phyloP scores from a whole-genome alignment of 805 yeast genomes.

The Candida ortonii region DNA sequence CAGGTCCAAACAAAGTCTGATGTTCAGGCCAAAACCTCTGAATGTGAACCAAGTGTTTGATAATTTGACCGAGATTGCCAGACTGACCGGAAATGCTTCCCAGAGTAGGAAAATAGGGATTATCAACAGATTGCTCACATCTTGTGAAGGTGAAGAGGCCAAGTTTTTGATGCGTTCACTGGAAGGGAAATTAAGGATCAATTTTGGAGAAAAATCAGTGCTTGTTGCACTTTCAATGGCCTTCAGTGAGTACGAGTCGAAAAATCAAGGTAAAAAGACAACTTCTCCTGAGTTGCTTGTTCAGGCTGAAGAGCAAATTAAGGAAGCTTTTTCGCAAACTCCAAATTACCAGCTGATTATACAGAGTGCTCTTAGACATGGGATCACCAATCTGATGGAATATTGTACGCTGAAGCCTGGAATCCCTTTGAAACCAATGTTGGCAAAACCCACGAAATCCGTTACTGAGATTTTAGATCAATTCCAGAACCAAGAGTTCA shows the following conservation, averaged over 20 bases:
- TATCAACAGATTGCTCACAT: constrained; percentile 80
- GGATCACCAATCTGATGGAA: constrained; percentile 61
- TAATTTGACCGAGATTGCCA: constrained; percentile 73
- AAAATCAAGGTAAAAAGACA: constrained; percentile 26
- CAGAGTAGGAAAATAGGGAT: constrained; percentile 74
- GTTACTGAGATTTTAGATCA: constrained; percentile 89
- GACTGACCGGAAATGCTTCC: constrained; percentile 73
- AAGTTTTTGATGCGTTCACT: constrained; percentile 85
- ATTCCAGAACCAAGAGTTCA: constrained; percentile 79
- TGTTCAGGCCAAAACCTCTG: constrained; percentile 87
- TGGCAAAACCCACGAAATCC: constrained; percentile 95
- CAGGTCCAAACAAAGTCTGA: constrained; percentile 80
- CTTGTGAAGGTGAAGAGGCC: constrained; percentile 84
- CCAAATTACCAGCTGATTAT: constrained; percentile 88
- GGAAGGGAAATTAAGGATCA: constrained; percentile 91
- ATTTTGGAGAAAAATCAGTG: constrained; percentile 91
- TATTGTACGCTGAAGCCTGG: constrained; percentile 83
- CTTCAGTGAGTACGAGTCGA: constrained; percentile 57
- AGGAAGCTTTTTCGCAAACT: constrained; percentile 83
- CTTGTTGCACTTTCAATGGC: constrained; percentile 83
- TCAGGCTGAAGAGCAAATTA: constrained; percentile 71
- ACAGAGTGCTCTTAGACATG: constrained; percentile 59
- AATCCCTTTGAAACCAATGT: constrained; percentile 94
- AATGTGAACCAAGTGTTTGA: constrained; percentile 71
- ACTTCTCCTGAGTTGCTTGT: constrained; percentile 44